These are phyloP conservation scores for Mycena galopus DNA, from an alignment of 768 basidiomycete genomes.

Conservation along the genomic window DNA sequence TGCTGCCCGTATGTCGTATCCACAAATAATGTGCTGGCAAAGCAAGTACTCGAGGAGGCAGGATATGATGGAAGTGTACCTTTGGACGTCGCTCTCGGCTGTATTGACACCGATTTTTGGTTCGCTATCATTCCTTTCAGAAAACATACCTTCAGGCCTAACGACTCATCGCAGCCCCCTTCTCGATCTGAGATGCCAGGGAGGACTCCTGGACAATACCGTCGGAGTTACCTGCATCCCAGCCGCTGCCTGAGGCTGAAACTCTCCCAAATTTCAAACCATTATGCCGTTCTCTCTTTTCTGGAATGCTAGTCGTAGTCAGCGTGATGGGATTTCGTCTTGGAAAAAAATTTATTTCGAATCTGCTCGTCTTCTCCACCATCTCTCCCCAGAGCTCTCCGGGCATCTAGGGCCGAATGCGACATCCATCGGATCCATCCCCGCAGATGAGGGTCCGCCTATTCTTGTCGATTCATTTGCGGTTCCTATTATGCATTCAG, in stretches of 20 bases:
- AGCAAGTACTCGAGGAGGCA: neutral
- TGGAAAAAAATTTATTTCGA: neutral
- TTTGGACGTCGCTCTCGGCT: neutral
- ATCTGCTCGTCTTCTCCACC: neutral
- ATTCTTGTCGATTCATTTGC: neutral
- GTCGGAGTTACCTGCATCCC: neutral
- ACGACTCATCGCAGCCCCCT: neutral
- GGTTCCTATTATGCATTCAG: neutral
- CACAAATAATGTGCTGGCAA: neutral
- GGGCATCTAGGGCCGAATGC: neutral
- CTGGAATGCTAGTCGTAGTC: neutral
- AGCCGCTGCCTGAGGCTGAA: neutral
- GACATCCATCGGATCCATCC: neutral
- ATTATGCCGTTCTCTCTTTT: neutral
- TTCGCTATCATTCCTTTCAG: neutral
- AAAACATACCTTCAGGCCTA: neutral
- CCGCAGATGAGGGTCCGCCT: neutral
- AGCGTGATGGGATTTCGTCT: constrained; percentile 4
- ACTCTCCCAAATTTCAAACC: neutral
- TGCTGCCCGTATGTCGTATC: neutral
- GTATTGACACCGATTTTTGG: neutral
- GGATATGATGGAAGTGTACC: neutral
- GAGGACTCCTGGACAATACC: neutral
- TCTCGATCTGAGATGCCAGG: neutral
- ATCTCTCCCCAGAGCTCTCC: neutral